phyloP scores from a whole-genome alignment of 2,329 filamentous ascomycete species.

The Mariannaea sp. region DNA sequence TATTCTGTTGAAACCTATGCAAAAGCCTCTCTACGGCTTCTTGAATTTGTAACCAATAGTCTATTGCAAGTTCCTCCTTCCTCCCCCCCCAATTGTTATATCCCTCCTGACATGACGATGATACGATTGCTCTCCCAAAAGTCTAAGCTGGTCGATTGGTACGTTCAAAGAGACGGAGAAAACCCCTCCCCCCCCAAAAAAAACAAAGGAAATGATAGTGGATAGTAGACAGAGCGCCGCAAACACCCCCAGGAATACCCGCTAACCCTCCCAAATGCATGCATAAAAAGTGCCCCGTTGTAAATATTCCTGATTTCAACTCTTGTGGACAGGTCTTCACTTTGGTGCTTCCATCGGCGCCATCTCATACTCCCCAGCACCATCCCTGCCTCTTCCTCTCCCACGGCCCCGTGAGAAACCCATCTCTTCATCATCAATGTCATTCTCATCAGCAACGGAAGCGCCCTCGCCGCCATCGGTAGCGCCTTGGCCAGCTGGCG shows the following conservation, averaged over 20 bases:
- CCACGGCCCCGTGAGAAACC: slow-evolving; percentile 57
- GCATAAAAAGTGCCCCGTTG: no score
- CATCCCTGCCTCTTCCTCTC: slow-evolving; percentile 58
- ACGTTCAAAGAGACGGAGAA: no score
- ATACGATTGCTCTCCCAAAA: not conserved
- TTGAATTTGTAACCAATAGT: no score
- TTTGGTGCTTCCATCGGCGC: slow-evolving; percentile 41
- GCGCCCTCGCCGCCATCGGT: slow-evolving; percentile 25
- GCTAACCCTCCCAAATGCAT: no score
- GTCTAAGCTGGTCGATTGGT: slow-evolving; percentile 1
- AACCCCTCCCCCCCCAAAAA: no score
- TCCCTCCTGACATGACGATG: slow-evolving; percentile 6
- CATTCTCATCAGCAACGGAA: slow-evolving; percentile 20
- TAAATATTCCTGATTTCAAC: no score
- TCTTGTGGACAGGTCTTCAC: slow-evolving; percentile 22
- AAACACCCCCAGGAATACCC: no score
- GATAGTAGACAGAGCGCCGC: slow-evolving; percentile 17
- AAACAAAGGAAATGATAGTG: slow-evolving; percentile 12
- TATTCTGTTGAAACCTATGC: no score
- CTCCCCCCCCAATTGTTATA: not conserved
- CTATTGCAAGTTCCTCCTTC: slow-evolving; percentile 4
- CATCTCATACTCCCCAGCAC: slow-evolving; percentile 69
- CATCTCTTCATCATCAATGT: slow-evolving; percentile 51
- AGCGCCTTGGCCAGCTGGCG: slow-evolving; percentile 41
- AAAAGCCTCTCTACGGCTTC: no score